Conservation (phyloP, 805 yeast species). For the Sugiyamaella qingdaonensis region DNA sequence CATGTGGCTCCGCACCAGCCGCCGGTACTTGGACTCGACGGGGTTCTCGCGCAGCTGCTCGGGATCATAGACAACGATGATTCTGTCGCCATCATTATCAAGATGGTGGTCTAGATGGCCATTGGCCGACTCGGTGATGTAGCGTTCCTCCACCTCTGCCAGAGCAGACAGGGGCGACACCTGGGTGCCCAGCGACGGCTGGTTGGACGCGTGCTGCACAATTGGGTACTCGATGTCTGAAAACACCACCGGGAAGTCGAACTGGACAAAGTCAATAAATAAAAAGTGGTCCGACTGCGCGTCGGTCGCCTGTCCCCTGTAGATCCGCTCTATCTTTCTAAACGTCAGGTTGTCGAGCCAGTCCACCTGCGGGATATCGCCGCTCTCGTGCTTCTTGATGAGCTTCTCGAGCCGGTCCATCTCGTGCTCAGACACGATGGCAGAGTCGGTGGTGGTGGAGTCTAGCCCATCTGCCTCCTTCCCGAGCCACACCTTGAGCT, state of each 20-base stretch:
- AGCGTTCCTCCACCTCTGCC: constrained; percentile 4
- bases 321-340: constrained; percentile 46
- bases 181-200: neutral
- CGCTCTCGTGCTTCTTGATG: constrained; percentile 61
- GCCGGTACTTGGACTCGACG: constrained; percentile 80
- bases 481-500: constrained; percentile 43
- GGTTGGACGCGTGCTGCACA: constrained; percentile 21
- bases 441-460: constrained; percentile 27
- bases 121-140: neutral
- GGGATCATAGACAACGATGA: constrained; percentile 51
- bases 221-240: constrained; percentile 48
- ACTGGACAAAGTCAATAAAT: constrained; percentile 56
- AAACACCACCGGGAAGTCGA: constrained; percentile 68
- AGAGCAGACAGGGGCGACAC: neutral
- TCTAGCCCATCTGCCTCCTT: constrained; percentile 32
- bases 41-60: constrained; percentile 71
- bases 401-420: constrained; percentile 50
- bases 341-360: constrained; percentile 75
- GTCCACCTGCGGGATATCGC: constrained; percentile 53
- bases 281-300: constrained; percentile 34
- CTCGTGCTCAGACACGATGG: constrained; percentile 25
- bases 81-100: constrained; percentile 8
- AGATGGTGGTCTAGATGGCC: neutral
- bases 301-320: constrained; percentile 19
- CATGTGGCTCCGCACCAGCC: constrained; percentile 77